These are phyloP conservation scores for Penicillium diatomitis DNA, from an alignment of 495 filamentous ascomycete species.

Conservation along the genomic window DNA sequence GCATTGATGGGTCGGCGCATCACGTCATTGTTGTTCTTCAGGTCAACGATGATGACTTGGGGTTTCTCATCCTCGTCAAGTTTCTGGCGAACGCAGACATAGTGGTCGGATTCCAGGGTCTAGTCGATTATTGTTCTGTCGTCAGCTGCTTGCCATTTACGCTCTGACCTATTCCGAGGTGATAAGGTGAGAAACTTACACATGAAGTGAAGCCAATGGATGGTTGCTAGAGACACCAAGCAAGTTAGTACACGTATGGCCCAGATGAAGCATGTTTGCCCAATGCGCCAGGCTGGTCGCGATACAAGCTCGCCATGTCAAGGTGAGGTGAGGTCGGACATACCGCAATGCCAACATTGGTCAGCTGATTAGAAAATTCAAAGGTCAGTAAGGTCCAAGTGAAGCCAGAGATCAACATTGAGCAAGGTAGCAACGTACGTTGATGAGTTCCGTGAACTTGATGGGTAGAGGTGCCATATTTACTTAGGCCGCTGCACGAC, in stretches of 20 bases:
- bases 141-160: background rate
- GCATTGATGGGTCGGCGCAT: constrained; percentile 95
- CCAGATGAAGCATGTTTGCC: constrained; percentile 3
- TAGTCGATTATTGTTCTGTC: constrained; percentile 26
- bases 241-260: constrained; percentile 31
- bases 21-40: constrained; percentile 89
- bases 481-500: constrained; percentile 40
- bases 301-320: constrained; percentile 4
- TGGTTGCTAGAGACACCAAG: constrained; percentile 40
- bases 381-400: constrained; percentile 12
- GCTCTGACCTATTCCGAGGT: background rate
- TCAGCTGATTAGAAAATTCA: constrained; percentile 45
- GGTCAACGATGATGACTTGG: constrained; percentile 93
- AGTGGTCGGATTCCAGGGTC: constrained; percentile 96
- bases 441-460: constrained; percentile 88
- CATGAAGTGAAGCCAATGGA: constrained; percentile 97
- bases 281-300: constrained; percentile 14
- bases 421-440: constrained; percentile 45
- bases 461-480: constrained; percentile 78
- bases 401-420: background rate
- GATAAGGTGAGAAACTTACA: constrained; percentile 47
- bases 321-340: constrained; percentile 25
- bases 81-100: constrained; percentile 91
- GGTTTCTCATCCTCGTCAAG: constrained; percentile 68
- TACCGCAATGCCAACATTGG: constrained; percentile 73